phyloP scores from a whole-genome alignment of 192 early-diverging fungal genomes.

The Backusella liffmaniae region DNA sequence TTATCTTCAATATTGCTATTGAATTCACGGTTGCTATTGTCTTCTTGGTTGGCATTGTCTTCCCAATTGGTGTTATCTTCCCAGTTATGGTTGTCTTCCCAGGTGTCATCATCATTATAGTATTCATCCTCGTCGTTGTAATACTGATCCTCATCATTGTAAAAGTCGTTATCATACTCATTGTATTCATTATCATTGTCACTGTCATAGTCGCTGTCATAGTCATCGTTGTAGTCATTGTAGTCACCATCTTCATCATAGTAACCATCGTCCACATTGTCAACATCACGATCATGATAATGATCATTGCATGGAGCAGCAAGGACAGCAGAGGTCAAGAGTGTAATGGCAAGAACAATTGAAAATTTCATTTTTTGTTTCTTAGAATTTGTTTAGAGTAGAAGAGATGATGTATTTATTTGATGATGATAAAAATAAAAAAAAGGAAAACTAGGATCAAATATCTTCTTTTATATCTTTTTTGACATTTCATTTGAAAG shows the following conservation, averaged over 20 bases:
- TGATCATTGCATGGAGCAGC: conserved; percentile 3
- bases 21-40: conserved; percentile 1
- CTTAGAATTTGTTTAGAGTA: background rate
- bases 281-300: background rate
- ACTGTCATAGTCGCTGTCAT: background rate
- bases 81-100: background rate
- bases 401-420: background rate
- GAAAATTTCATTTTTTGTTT: background rate
- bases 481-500: conserved; percentile 7
- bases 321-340: background rate
- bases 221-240: background rate
- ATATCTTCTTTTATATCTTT: conserved; percentile 4
- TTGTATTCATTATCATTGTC: background rate
- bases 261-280: background rate
- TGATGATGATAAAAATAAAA: background rate
- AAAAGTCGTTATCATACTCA: background rate
- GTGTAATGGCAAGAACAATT: background rate
- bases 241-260: background rate
- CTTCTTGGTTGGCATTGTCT: background rate
- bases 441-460: background rate
- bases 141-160: background rate
- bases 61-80: background rate
- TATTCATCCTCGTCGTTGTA: background rate
- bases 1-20: background rate
- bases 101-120: background rate